phyloP scores from a whole-genome alignment of 306 rosid species.

The Cicer pinnatifidum region DNA sequence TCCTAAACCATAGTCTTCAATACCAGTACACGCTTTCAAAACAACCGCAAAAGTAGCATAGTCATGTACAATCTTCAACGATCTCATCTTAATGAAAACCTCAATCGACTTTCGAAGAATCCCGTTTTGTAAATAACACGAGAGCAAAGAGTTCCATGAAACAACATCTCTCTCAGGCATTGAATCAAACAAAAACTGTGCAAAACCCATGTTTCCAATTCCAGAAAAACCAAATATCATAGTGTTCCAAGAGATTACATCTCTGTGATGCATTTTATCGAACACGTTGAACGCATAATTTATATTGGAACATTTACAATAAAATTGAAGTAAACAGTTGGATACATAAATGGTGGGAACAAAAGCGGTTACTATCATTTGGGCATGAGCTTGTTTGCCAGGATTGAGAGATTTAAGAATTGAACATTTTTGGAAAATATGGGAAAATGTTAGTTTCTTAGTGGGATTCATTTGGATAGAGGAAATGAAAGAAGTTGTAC shows the following conservation, averaged over 20 bases:
- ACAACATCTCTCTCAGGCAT: constrained; percentile 77
- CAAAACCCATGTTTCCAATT: constrained; percentile 55
- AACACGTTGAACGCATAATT: constrained; percentile 62
- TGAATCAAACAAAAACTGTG: constrained; percentile 58
- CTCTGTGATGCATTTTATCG: constrained; percentile 62
- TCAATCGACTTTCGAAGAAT: constrained; percentile 44
- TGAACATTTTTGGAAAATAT: constrained; percentile 78
- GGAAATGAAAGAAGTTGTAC: constrained; percentile 47
- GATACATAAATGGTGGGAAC: constrained; percentile 70
- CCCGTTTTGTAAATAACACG: constrained; percentile 66
- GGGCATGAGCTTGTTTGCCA: constrained; percentile 78
- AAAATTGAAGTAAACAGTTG: constrained; percentile 71
- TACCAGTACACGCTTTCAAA: constrained; percentile 65
- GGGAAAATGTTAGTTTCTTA: constrained; percentile 65
- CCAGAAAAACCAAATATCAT: constrained; percentile 70
- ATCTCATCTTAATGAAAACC: constrained; percentile 60
- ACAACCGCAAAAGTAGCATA: constrained; percentile 65
- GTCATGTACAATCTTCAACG: constrained; percentile 51
- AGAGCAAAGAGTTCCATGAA: constrained; percentile 81
- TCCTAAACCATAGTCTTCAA: constrained; percentile 64
- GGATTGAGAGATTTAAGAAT: constrained; percentile 53
- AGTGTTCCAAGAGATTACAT: constrained; percentile 80
- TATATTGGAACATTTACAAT: constrained; percentile 57
- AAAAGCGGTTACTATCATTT: constrained; percentile 70
- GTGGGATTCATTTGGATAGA: constrained; percentile 48